Base-by-base conservation (phyloP, 1,139 yeast genomes). In the Saccharomycopsis hybrid region DNA sequence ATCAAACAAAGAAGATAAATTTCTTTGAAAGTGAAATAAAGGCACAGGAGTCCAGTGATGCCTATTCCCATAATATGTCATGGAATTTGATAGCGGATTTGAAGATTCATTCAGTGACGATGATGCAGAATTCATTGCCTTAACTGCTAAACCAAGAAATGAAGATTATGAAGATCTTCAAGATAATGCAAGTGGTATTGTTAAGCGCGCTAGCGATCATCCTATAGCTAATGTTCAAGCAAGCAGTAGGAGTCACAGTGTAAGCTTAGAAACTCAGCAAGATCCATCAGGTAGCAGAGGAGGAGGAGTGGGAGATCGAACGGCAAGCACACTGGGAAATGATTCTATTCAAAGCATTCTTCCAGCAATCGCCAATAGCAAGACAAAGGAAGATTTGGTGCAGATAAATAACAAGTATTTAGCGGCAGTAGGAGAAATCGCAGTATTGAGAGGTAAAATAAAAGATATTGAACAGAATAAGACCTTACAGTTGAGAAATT, bases 381-480 rank as follows among this genome's bases (percentile, higher is more conserved):
- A 11, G 24, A 24, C 31, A 7, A 8, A n/a, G 3, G 13, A 45
- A 27, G 37, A 47, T 8, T 35, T 48, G 4, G 48, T 42, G 2
- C 47, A 47, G 33, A 8, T 50, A 35, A 52, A 52, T 30, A 41
- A 30, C 5, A 52, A 52, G 31, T 52, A 50, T 41, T 41, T 52
- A n/a, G 46, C 47, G 18, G 51, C 55, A 2, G 43, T 52, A 8
- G 55, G 55, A 7, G 55, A 52, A 35, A 52, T 50, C 24, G 48
- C 55, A 9, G 39, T 52, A 8, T 41, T 52, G 5, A 28, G 55
- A 35, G 42, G 44, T 4, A 52, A 47, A 40, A 32, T 52, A 24
- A 40, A 50, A 28, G 54, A 50, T n/a, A 30, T 46, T 13, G 52
- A 50, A 41, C 31, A 35, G 9, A 35, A 28, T 29, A 47, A 40